Evolutionary conservation across 1,284 basidiomycete genomes (phyloP).

Genomic region (Ustilago cynodontis): DNA sequence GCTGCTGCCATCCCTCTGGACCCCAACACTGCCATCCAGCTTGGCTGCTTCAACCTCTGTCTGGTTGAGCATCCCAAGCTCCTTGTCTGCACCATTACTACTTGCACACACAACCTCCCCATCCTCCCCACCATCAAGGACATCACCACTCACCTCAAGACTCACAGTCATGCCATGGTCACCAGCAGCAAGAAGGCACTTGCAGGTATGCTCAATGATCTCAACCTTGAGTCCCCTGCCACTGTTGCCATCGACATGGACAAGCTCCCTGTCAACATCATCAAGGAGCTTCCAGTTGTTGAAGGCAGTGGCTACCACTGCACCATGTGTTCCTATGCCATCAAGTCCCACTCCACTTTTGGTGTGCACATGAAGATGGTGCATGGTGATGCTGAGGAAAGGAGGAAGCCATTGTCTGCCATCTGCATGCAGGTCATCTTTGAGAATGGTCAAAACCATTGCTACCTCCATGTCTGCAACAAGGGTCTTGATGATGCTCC

Average conservation of each 20-base stretch:
- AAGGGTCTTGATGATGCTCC: neutral
- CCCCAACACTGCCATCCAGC: neutral
- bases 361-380: neutral
- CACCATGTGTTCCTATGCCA: neutral
- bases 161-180: conserved; percentile 1
- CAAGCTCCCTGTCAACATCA: conserved; percentile 7
- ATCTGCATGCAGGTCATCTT: neutral
- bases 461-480: conserved; percentile 7
- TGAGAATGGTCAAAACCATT: neutral
- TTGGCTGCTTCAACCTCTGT: conserved; percentile 7
- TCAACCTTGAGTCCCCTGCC: neutral
- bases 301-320: conserved; percentile 3
- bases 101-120: neutral
- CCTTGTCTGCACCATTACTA: neutral
- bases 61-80: conserved; percentile 1
- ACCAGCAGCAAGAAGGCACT: neutral
- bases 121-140: neutral
- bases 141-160: conserved; percentile 3
- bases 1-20: neutral
- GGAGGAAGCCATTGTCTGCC: neutral
- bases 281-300: conserved; percentile 2
- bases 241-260: neutral
- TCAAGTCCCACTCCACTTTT: neutral
- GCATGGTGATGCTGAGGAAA: neutral
- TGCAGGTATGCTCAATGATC: neutral